Base-by-base conservation (phyloP, 495 filamentous ascomycete genomes). In the Pyrenopolyporus hunteri region DNA sequence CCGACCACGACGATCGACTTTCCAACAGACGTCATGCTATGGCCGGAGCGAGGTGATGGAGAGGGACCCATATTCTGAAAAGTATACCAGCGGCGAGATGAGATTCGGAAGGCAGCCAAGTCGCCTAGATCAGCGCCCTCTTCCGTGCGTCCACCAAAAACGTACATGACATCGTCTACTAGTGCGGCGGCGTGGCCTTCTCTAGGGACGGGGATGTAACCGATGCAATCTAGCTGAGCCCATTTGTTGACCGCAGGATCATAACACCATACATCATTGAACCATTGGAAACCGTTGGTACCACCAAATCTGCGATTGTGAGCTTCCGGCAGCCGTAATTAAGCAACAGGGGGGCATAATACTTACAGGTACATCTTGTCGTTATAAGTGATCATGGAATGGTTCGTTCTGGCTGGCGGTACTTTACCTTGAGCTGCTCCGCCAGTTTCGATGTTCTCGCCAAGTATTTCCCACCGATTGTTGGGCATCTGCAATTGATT, bases 31-130 rank as follows among this genome's bases (percentile, higher is more conserved):
- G 95, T 98, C 94, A 98, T 98, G 72, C 92, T 95, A 72, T 99
- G 95, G 0, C 95, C 95, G 14, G 93, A 97, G 39, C 95, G 80
- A 14, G 94, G 88, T 5, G 92, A 97, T 0, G 95, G 95, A 2
- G 92, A 93, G 1, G 91, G 93, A 0, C 95, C 95, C 95, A 99
- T 99, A 66, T 99, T 99, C 68, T 98, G 95, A 76, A 99, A 99
- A 8, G 93, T 98, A 70, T 97, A 99, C 95, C 95, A 99, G 31
- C 95, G 87, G 52, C 89, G 86, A 4, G 90, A 89, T 1, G 87
- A 84, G 59, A 99, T 98, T 17, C 93, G 85, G 76, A 99, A 99
- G 1, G 95, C 94, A 1, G 95, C 93, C 40, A 99, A 75, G 72
- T 99, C 95, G 16, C 94, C 95, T 14, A 98, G 76, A 69, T 98